These are phyloP conservation scores for Centella asiatica DNA, from an alignment of 129 eudicot species.

Conservation along the genomic window DNA sequence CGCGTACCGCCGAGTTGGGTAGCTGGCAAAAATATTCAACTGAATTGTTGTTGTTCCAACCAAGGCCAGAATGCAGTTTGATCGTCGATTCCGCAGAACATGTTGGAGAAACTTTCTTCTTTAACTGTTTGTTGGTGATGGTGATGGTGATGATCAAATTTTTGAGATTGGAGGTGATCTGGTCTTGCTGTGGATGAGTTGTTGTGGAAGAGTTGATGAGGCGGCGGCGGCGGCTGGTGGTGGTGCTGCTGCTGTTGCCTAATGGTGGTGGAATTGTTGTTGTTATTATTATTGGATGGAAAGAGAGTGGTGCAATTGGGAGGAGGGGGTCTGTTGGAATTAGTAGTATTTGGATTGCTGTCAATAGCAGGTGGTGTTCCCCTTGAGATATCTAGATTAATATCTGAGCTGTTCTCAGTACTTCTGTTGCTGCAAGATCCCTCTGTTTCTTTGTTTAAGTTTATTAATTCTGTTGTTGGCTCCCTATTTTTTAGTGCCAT, in stretches of 20 bases:
- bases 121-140: conserved; percentile 32
- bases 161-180: conserved; percentile 35
- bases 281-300: conserved; percentile 26
- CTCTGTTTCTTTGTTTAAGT: conserved; percentile 88
- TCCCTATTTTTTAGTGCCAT: conserved; percentile 68
- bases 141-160: conserved; percentile 23
- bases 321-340: no score
- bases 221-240: conserved; percentile 30
- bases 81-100: conserved; percentile 80
- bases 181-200: conserved; percentile 37
- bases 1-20: no score
- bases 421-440: conserved; percentile 81
- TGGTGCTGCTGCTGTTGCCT: no score
- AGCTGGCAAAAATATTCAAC: conserved; percentile 19
- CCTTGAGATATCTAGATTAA: conserved; percentile 64
- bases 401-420: conserved; percentile 74
- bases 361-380: conserved; percentile 36
- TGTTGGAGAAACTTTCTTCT: conserved; percentile 74
- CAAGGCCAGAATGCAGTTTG: conserved; percentile 94
- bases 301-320: conserved; percentile 24
- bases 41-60: conserved; percentile 77
- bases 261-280: no score
- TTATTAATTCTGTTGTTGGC: conserved; percentile 76
- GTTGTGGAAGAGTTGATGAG: conserved; percentile 47
- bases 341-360: conserved; percentile 29